Base-by-base conservation (phyloP, 78 protist species). In the Dictyostelium capitatum region DNA sequence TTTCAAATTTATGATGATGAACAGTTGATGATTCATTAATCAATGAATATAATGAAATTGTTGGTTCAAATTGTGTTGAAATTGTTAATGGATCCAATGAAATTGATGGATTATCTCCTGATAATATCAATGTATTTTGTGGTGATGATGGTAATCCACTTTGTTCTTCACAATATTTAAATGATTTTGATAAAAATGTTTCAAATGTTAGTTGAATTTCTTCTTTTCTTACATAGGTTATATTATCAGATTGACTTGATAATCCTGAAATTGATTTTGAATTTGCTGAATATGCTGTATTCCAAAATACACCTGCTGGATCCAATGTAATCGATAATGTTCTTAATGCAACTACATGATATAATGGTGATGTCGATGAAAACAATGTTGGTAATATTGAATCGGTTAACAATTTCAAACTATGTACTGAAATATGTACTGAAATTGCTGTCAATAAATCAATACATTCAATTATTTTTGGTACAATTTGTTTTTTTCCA, bases 251-350 rank as follows among this genome's bases (percentile, higher is more conserved):
- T 25, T 83, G 67, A 25, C 62, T 75, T 30, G 74, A 30, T 4
- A 65, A 15, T 14, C 79, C 79, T 20, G 79, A 46, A 28, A 72
- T 72, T 37, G 79, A 72, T 72, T 54, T 48, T 4, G 65, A 43
- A 37, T 83, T 83, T 43, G 92, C 83, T 5, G 64, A 43, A 1
- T 65, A 50, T 25, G 79, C 62, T 15, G 92, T 87, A 4, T 64
- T 87, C 92, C 92, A 87, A 64, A 87, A 87, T 30, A 87, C 92
- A 20, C 73, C 83, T 43, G 85, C 32, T 1, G 92, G 92, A 37
- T 87, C 92, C 46, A 87, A 37, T 25, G 79, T 87, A 51, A 87
- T 87, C 0, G 92, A 87, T 0, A 87, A 67, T 10, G 92, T 87
- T 19, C 92, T 48, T 2, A 87, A 51, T 57, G 92, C 92, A 23